Base-by-base conservation (phyloP, 2,329 filamentous ascomycete species). In the Exophiala lecanii-corni region DNA sequence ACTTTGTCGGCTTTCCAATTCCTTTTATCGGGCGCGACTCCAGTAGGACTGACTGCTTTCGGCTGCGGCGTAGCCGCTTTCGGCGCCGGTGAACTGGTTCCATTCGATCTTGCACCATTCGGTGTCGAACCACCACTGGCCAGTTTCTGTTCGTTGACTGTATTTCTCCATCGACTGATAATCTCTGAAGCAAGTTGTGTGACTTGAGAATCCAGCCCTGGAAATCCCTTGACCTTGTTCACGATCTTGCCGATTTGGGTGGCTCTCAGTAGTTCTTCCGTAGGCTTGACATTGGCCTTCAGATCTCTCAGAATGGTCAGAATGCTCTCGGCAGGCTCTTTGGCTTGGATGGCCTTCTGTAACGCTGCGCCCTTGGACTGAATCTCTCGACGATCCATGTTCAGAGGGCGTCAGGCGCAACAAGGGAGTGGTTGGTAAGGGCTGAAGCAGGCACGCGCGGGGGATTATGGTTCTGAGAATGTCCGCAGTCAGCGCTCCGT, bases 171-270 rank as follows among this genome's bases (percentile, higher is more conserved):
- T 65, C 89, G 94, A 50, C 76, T 77, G 39, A 98, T 89, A 43
- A 97, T 84, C 59, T 89, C 86, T 47, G 78, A 75, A 3, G 92
- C 89, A 32, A 86, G 73, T 39, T 79, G 78, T 35, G 83, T 81
- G 55, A 97, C 84, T 36, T 74, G 71, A 2, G 74, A 69, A 21
- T 54, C 54, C n/a, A 55, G 25, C 32, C 89, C 81, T 64, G 86
- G 89, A 72, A 94, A 84, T 44, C 81, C 66, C 64, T 94, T 89
- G 48, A 84, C 78, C 63, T 89, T 91, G 64, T 89, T 91, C 51
- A 97, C 86, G 38, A 84, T 81, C 54, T 95, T 83, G 57, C 92
- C 92, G 39, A 94, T 91, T 57, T 84, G 86, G n/a, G 91, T 97
- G 31, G 84, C 84, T 60, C 91, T 82, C 54, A 98, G 73, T 56